These are phyloP conservation scores for Bipolaris zeicola DNA, from an alignment of 2,329 filamentous ascomycete species.

Conservation along the genomic window DNA sequence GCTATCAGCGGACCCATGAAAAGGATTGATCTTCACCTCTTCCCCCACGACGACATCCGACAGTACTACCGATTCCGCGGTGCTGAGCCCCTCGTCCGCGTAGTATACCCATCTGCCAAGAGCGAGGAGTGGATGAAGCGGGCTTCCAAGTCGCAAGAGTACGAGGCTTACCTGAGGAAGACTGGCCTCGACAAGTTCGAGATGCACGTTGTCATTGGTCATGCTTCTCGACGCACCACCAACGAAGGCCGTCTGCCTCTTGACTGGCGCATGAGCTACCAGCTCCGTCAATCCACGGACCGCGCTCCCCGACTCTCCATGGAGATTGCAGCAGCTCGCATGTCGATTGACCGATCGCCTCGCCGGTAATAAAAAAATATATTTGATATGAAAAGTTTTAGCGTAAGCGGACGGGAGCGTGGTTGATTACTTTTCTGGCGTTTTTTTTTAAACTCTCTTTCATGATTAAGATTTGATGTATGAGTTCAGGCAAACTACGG, in stretches of 20 bases:
- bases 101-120: slow-evolving; percentile 18
- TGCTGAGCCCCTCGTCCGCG: slow-evolving; percentile 21
- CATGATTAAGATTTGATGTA: slow-evolving; percentile 9
- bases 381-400: not conserved
- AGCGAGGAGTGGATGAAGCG: slow-evolving; percentile 22
- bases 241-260: slow-evolving; percentile 19
- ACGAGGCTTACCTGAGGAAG: slow-evolving; percentile 16
- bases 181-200: slow-evolving; percentile 13
- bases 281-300: slow-evolving; percentile 13
- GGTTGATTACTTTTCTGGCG: not conserved
- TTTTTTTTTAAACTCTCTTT: not conserved
- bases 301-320: slow-evolving; percentile 13
- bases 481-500: not conserved
- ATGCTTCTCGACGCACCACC: slow-evolving; percentile 17
- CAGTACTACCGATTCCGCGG: slow-evolving; percentile 23
- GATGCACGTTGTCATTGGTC: slow-evolving; percentile 21
- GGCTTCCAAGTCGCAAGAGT: slow-evolving; percentile 15
- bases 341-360: slow-evolving; percentile 12
- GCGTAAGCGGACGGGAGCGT: not conserved
- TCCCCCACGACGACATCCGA: slow-evolving; percentile 20
- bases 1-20: slow-evolving; percentile 20
- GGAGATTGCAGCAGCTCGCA: slow-evolving; percentile 14
- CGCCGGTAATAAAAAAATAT: not conserved
- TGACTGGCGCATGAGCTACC: slow-evolving; percentile 20
- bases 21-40: slow-evolving; percentile 18